Evolutionary conservation across 169 alveolate genomes (phyloP).

Genomic region (Cryptosporidium sp.): DNA sequence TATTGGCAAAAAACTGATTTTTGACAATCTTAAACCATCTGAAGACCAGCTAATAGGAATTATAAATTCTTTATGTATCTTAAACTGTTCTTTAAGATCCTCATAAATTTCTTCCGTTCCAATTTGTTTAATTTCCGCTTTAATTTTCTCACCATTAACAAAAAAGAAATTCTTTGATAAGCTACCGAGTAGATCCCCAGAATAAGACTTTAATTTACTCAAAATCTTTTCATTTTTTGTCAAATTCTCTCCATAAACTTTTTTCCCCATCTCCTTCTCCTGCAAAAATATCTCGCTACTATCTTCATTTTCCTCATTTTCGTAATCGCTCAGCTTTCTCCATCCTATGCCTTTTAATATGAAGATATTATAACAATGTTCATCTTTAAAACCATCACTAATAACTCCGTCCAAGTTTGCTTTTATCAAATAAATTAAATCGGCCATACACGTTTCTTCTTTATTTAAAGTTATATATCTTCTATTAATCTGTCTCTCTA

Average conservation of each 20-base stretch:
- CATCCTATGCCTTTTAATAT: conserved; percentile 52
- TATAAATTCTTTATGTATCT: conserved; percentile 13
- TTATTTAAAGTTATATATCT: conserved; percentile 18
- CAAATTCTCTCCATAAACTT: background rate
- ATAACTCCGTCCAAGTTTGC: background rate
- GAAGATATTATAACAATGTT: background rate
- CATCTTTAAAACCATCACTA: background rate
- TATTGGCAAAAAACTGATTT: conserved; percentile 18
- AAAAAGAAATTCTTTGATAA: conserved; percentile 15
- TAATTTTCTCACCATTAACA: conserved; percentile 43
- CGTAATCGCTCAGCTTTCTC: background rate
- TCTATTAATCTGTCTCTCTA: background rate
- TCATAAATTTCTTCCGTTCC: conserved; percentile 7
- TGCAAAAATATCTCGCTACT: background rate
- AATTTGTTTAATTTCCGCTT: conserved; percentile 4
- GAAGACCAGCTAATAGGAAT: conserved; percentile 34
- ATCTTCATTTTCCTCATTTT: conserved; percentile 4
- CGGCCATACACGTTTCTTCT: conserved; percentile 25
- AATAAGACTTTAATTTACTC: background rate
- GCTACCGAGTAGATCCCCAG: conserved; percentile 11
- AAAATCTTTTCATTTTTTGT: conserved; percentile 1
- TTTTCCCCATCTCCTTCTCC: background rate
- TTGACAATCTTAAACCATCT: conserved; percentile 15
- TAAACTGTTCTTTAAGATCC: conserved; percentile 40
- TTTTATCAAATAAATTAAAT: conserved; percentile 8